phyloP scores from a whole-genome alignment of 192 early-diverging fungal species.

The Podila clonocystis region DNA sequence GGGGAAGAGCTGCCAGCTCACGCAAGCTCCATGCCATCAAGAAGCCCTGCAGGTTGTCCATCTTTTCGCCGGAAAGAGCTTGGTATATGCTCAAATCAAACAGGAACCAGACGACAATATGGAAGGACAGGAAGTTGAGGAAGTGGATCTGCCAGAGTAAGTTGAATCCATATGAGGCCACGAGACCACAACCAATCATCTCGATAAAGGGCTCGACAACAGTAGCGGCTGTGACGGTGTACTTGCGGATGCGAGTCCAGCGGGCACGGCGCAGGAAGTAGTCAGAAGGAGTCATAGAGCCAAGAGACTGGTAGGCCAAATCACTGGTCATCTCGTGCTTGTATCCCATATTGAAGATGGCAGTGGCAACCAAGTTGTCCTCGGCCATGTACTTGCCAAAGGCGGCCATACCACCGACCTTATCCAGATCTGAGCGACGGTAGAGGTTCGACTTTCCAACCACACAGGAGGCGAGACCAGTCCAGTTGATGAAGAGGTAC shows the following conservation, averaged over 20 bases:
- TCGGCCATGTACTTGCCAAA: slow-evolving; percentile 96
- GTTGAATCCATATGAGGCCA: slow-evolving; percentile 75
- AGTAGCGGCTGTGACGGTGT: slow-evolving; percentile 90
- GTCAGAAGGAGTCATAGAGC: slow-evolving; percentile 75
- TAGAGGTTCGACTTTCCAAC: slow-evolving; percentile 97
- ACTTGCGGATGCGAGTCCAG: slow-evolving; percentile 96
- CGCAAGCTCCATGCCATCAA: slow-evolving; percentile 83
- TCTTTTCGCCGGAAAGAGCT: slow-evolving; percentile 35
- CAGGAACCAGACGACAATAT: slow-evolving; percentile 70
- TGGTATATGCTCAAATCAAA: slow-evolving; percentile 67
- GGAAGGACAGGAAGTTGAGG: slow-evolving; percentile 59
- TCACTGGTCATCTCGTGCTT: slow-evolving; percentile 90
- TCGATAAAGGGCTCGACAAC: slow-evolving; percentile 94
- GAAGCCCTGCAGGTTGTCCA: slow-evolving; percentile 59
- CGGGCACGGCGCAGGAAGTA: slow-evolving; percentile 88
- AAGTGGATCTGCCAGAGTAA: slow-evolving; percentile 62
- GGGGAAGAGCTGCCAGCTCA: slow-evolving; percentile 85
- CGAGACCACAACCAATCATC: slow-evolving; percentile 79
- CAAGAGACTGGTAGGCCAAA: slow-evolving; percentile 86
- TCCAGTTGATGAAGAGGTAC: slow-evolving; percentile 93
- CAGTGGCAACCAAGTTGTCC: slow-evolving; percentile 94
- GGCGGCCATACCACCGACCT: slow-evolving; percentile 80
- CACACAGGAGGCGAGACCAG: slow-evolving; percentile 86
- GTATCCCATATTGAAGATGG: slow-evolving; percentile 81
- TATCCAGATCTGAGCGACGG: slow-evolving; percentile 82